These are phyloP conservation scores for Liriodendron chinense DNA, from an alignment of 164 flowering plant species.

Conservation along the genomic window DNA sequence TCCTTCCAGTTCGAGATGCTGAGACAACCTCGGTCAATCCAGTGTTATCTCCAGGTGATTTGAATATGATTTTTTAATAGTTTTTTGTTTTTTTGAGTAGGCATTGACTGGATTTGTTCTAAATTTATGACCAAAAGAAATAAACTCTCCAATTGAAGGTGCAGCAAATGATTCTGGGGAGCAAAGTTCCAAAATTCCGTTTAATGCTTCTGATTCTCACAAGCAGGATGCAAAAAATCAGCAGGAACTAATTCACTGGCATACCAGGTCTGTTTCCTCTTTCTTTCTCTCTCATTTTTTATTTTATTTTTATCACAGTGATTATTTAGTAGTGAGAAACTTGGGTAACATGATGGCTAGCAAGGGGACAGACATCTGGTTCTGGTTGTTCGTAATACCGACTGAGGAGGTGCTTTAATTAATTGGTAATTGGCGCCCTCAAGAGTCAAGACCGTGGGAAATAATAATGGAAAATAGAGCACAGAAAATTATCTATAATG, in stretches of 20 bases:
- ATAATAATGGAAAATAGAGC: background rate
- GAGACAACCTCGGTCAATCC: conserved; percentile 50
- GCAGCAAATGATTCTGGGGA: conserved; percentile 60
- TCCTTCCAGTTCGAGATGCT: conserved; percentile 86
- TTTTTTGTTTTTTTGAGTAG: background rate
- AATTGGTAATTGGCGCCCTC: background rate
- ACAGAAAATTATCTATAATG: background rate
- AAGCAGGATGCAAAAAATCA: conserved; percentile 71
- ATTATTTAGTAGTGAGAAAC: background rate
- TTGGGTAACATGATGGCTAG: background rate
- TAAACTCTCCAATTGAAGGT: conserved; percentile 24
- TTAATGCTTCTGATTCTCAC: conserved; percentile 47
- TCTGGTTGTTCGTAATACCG: background rate
- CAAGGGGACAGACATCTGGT: background rate
- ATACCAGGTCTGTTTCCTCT: conserved; percentile 51
- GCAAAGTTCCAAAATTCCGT: conserved; percentile 43
- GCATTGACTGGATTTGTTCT: background rate
- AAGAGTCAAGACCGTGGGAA: background rate
- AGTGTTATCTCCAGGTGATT: conserved; percentile 50
- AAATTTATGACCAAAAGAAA: conserved; percentile 3
- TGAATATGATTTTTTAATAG: background rate
- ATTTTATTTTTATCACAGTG: background rate
- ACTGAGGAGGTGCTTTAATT: background rate
- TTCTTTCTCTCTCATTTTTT: background rate
- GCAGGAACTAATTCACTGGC: conserved; percentile 90